Evolutionary conservation across 495 filamentous ascomycete genomes (phyloP), one percentile per base, ranked within the genome.

Genomic region (Penicillium manginii): DNA sequence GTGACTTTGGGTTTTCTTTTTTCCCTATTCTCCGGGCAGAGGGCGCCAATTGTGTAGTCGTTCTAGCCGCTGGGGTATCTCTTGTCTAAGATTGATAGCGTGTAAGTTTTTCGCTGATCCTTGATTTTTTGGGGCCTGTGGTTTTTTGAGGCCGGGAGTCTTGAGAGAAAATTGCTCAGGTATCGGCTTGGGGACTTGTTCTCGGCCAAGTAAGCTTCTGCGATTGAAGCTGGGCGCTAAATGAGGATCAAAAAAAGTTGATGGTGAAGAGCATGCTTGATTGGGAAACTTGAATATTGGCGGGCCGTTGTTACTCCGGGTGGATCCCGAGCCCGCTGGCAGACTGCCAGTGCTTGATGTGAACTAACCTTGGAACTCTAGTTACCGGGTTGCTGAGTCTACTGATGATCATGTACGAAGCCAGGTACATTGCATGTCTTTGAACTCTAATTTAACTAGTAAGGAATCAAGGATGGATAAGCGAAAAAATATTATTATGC

Each of bases 271-370:
- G 58, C 60, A 55, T 66, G 65, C 67, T 70, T 49, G 58, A 69
- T 73, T 59, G 65, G 72, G 74, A 78, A 76, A 76, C 72, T 67
- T 71, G 56, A 68, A 61, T 54, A 50, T 21, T 22, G 18, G 9
- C 63, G 71, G 75, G 58, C 52, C 58, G 69, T 70, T 23, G 31
- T 70, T 75, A 49, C 65, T 74, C 73, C 72, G 57, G 7, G 43
- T 37, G 35, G 35, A 5, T 37, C 35, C 11, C 35, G 2, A 12
- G 35, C 35, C 33, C 9, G 10, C 33, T 29, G 26, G 26, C 4
- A 29, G 12, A 4, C 33, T 11, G 11, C 4, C 9, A 37, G 1
- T n/a, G 15, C 11, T 37, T n/a, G 11, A 37, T 37, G 35, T 4
- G 15, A 37, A 37, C 35, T 37, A 37, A n/a, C n/a, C n/a, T n/a